phyloP scores from a whole-genome alignment of 2,329 filamentous ascomycete species.

The Pseudohalonectria lignicola region DNA sequence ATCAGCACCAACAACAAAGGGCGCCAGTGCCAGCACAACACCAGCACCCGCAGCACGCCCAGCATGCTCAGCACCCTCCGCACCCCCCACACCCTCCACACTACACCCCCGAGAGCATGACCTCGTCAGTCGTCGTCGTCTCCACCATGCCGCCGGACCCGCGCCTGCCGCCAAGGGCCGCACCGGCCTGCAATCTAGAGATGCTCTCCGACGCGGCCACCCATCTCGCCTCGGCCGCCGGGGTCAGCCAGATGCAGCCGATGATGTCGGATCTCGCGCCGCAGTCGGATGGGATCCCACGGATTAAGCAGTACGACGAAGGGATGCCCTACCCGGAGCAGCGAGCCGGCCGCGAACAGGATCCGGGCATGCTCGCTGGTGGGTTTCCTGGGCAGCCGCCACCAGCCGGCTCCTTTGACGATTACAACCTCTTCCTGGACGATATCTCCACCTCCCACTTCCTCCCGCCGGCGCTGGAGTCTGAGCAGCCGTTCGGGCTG shows the following conservation, averaged over 20 bases:
- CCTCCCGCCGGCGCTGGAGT: constrained; percentile 41
- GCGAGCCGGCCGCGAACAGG: constrained; percentile 30
- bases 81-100: constrained; percentile 18
- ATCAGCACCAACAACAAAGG: no score
- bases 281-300: constrained; percentile 25
- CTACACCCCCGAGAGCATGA: constrained; percentile 29
- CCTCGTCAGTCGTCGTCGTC: constrained; percentile 22
- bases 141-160: constrained; percentile 32
- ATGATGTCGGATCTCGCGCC: constrained; percentile 35
- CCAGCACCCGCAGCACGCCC: constrained; percentile 15
- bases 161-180: constrained; percentile 30
- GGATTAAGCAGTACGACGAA: constrained; percentile 39
- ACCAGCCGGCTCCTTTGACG: constrained; percentile 33
- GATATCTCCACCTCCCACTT: constrained; percentile 45
- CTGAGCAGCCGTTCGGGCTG: constrained; percentile 38
- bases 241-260: constrained; percentile 40
- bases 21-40: constrained; percentile 12
- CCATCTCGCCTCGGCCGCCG: constrained; percentile 39
- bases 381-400: constrained; percentile 26
- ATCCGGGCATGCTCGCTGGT: constrained; percentile 28
- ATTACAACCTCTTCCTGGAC: constrained; percentile 49
- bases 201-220: constrained; percentile 48
- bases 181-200: constrained; percentile 42
- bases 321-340: constrained; percentile 36
- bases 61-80: no score